Evolutionary conservation across 306 rosid genomes (phyloP), one percentile per base, ranked within the genome.

Genomic region (Begonia masoniana): DNA sequence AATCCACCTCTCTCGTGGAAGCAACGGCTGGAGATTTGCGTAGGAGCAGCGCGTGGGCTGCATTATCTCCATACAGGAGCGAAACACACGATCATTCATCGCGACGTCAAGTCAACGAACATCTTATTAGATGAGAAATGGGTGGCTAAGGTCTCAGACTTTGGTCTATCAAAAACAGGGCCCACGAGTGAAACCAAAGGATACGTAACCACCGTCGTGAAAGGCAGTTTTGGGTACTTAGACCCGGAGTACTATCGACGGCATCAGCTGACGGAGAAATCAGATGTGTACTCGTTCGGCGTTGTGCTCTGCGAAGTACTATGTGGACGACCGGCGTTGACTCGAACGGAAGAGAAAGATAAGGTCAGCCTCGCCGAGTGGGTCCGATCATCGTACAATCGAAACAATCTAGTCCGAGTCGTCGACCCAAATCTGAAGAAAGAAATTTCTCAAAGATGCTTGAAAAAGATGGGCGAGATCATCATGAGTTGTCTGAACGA

Each of bases 211-310:
- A 78, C 74, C 0, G 26, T 15, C 6, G 78, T 78, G 5, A 77
- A 77, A 62, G 88, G 84, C 2, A 74, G 71, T 4, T 57, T 63
- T 0, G 84, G 82, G 4, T 77, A 73, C 43, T 15, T 82, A 1
- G 80, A 82, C 31, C 82, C 82, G 0, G 76, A 82, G 15, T 82
- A 78, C 47, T 73, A 56, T 16, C 19, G 52, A 1, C 63, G 50
- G 0, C 61, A 56, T n/a, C 61, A 10, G 2, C 61, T 80, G 3
- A 67, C 74, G 0, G 66, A 59, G 13, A 73, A 80, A 52, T 73
- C 80, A 0, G 76, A 80, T 41, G 81, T 76, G 12, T 80, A 76
- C 51, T 70, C 84, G 0, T 66, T 74, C n/a, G 77, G 82, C 1
- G 82, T 73, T 2, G 75, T 76, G 8, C 10, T 77, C 11, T 63